Conservation (phyloP, 2,329 filamentous ascomycete species). For the Passalora sequoiae region DNA sequence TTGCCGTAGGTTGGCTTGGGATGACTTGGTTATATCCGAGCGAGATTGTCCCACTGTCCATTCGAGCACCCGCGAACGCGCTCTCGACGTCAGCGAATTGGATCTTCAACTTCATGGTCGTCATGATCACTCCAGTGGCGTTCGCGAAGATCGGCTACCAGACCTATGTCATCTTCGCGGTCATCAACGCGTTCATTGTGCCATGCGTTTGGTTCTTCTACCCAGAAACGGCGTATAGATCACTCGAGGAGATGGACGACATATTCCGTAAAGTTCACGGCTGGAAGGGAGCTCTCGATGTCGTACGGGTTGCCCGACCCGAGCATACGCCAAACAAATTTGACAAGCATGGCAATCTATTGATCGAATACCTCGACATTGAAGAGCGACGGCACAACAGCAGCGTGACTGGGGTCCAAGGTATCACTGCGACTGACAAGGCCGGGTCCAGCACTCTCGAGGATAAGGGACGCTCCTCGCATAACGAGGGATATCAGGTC, state of each 20-base stretch:
- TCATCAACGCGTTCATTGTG: slow-evolving; percentile 59
- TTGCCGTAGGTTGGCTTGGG: slow-evolving; percentile 34
- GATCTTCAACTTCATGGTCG: slow-evolving; percentile 22
- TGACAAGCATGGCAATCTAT: slow-evolving; percentile 52
- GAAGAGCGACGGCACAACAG: slow-evolving; percentile 20
- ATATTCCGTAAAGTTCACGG: slow-evolving; percentile 56
- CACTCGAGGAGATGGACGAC: slow-evolving; percentile 61
- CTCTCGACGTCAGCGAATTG: slow-evolving; percentile 42
- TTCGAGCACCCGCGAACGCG: slow-evolving; percentile 33
- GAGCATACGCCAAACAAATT: slow-evolving; percentile 51
- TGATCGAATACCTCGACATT: slow-evolving; percentile 46
- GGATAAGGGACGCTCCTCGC: slow-evolving; percentile 15
- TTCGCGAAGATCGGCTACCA: slow-evolving; percentile 54
- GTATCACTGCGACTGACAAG: neutral
- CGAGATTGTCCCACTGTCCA: slow-evolving; percentile 34
- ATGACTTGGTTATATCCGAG: slow-evolving; percentile 32
- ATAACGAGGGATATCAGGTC: slow-evolving; percentile 13
- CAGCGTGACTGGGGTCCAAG: slow-evolving; percentile 8
- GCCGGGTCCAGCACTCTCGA: slow-evolving; percentile 7
- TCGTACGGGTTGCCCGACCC: slow-evolving; percentile 47
- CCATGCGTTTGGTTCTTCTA: slow-evolving; percentile 37
- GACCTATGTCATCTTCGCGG: slow-evolving; percentile 62
- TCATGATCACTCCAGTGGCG: slow-evolving; percentile 58
- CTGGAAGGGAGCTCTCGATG: slow-evolving; percentile 38
- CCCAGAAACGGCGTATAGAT: slow-evolving; percentile 60